Evolutionary conservation across 2,329 filamentous ascomycete species (phyloP), one percentile per base, ranked within the genome.

Genomic region (Lithohypha guttulata): DNA sequence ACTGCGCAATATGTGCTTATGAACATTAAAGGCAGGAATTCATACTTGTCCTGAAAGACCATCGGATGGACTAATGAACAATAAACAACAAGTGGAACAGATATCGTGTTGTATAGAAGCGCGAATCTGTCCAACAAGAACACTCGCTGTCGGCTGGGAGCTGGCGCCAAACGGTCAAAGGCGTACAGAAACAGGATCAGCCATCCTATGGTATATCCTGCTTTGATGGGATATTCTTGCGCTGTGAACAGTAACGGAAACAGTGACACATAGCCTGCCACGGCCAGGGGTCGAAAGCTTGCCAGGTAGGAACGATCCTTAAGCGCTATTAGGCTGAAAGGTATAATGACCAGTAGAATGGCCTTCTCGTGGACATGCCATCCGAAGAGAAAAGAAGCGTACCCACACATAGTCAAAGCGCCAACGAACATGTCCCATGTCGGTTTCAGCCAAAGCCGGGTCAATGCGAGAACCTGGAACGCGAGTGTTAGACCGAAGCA

Each of bases 361-460:
- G 91, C 91, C 62, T 98, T 98, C 58, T 98, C 91, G 54, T 98
- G 91, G 6, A 98, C 91, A 56, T 98, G 91, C 86, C 89, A 98
- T 41, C 91, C 89, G 52, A 96, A 96, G 7, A 98, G 71, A 64
- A 98, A 98, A 0, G 89, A 95, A 0, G 89, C 83, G 56, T 95
- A 98, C 42, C 84, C 91, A 55, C 91, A 96, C 11, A 96, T 75
- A 0, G 89, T 95, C 30, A 94, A 74, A 1, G 85, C 81, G 3
- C 85, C 85, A 28, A 96, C 73, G 56, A 98, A 96, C 41, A 75
- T 81, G 46, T 93, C 82, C 84, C 85, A 94, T 1, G 76, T 84
- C 2, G 86, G 85, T 35, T 73, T 69, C 31, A 75, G 55, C 64
- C 94, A 93, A 26, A 96, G 75, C 60, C 86, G 93, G 47, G 85